Base-by-base conservation (phyloP, 2,329 filamentous ascomycete species). In the Karstenula rhodostoma region DNA sequence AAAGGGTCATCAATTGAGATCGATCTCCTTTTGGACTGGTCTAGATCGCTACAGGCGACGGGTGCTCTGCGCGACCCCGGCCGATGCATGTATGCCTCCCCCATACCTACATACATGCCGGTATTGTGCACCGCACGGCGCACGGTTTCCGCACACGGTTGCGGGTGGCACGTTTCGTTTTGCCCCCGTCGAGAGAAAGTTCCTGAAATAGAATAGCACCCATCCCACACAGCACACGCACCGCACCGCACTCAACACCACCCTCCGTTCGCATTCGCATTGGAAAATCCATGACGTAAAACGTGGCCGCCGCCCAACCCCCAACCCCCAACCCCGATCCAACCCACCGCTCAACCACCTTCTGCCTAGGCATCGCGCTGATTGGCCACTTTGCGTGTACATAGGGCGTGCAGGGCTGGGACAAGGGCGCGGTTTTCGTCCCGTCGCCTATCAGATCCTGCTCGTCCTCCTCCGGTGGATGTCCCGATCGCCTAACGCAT, bases 21-120 rank as follows among this genome's bases (percentile, higher is more conserved):
- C 50, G n/a, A 59, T 59, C 56, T 62, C 33, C 25, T 53, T 59
- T 37, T 10, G 47, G 55, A 27, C 47, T 54, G 56, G 60, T 44
- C 42, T 60, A 42, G 54, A 50, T 37, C 22, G 48, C 43, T 54
- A 48, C 33, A 27, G 22, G 32, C n/a, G 48, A 50, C 47, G 29
- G n/a, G 47, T 49, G 47, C 48, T 13, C 32, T 51, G 47, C 29
- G 32, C 48, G 19, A 37, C 32, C 48, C 48, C 37, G 33, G 22
- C 35, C 22, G 5, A 12, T 17, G 10, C 25, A 51, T 23, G 48
- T 51, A 52, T 52, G 50, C 50, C 50, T 52, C 50, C 50, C 29
- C 48, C 17, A n/a, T n/a, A n/a, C n/a, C n/a, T n/a, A n/a, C 29
- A 32, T 32, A 32, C 4, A 13, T 50, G 35, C 19, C 32, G 48